phyloP scores from a whole-genome alignment of 106 monocot species.

The Posidonia australis region DNA sequence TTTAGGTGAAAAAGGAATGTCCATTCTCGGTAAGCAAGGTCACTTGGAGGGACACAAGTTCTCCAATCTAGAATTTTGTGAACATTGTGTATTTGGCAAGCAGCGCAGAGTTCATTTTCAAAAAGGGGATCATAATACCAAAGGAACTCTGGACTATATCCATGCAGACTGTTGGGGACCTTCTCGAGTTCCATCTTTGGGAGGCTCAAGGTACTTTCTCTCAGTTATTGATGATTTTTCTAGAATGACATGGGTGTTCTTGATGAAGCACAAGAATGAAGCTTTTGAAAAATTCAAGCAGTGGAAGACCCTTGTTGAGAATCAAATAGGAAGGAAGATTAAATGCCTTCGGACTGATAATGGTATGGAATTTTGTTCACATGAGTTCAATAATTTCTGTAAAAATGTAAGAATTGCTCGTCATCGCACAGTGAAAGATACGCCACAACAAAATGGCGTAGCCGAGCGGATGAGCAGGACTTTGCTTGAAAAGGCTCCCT shows the following conservation, averaged over 20 bases:
- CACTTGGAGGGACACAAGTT: not conserved
- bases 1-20: not conserved
- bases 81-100: not conserved
- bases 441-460: slow-evolving; percentile 5
- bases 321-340: not conserved
- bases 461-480: not conserved
- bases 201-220: not conserved
- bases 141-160: not conserved
- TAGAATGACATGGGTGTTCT: not conserved
- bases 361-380: not conserved
- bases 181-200: not conserved
- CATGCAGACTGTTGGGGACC: not conserved
- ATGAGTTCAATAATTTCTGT: not conserved
- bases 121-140: not conserved
- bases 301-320: not conserved
- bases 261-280: too few relatives aligned
- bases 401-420: not conserved
- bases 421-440: not conserved
- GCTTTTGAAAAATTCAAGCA: not conserved
- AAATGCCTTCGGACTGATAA: not conserved
- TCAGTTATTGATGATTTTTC: not conserved
- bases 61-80: not conserved
- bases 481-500: not conserved
- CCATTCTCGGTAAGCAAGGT: not conserved
- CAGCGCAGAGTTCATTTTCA: not conserved